Evolutionary conservation across 2,329 filamentous ascomycete genomes (phyloP), one percentile per base, ranked within the genome.

Genomic region (Aspergillus awamori): DNA sequence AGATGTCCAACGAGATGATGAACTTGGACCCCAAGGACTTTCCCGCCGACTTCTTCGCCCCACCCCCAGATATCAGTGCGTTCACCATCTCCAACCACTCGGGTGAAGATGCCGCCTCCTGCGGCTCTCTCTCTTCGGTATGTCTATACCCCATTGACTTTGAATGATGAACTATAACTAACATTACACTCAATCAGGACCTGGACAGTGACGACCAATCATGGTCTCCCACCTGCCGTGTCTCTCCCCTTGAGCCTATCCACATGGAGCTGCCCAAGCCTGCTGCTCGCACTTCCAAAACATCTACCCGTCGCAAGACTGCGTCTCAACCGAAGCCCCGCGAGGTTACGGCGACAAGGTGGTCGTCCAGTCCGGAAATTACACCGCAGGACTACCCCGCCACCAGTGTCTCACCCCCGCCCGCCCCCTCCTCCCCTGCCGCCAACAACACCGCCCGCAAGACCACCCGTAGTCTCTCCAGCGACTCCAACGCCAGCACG

Each of bases 141-240:
- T 48, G 63, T 58, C 4, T 36, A 15, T 5, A 20, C 11, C 11
- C 22, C 5, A 20, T 22, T 11, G 2, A 3, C 26, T 8, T 20
- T 15, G 6, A 5, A 28, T 5, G 7, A 24, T 15, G 4, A 33
- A 22, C 13, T 8, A 43, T 8, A 8, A 45, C 53, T 56, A 56
- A 56, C 39, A 41, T 47, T 2, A 1, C 8, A 45, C 22, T 33
- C 39, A 48, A n/a, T 30, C 39, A 74, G 73, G 73, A 75, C 7
- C 63, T 70, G 11, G 73, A 76, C 62, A 76, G 73, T 61, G 73
- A 76, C 43, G 73, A 76, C 57, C 73, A 74, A 49, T 65, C 70
- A 4, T 75, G 71, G 72, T 69, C 65, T 2, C 69, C 71, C 1
- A 67, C 66, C 11, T 68, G 66, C 36, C 62, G 63, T 41, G 64